Evolutionary conservation across 2,329 filamentous ascomycete genomes (phyloP).

Genomic region (Colletotrichum orchidophilum): DNA sequence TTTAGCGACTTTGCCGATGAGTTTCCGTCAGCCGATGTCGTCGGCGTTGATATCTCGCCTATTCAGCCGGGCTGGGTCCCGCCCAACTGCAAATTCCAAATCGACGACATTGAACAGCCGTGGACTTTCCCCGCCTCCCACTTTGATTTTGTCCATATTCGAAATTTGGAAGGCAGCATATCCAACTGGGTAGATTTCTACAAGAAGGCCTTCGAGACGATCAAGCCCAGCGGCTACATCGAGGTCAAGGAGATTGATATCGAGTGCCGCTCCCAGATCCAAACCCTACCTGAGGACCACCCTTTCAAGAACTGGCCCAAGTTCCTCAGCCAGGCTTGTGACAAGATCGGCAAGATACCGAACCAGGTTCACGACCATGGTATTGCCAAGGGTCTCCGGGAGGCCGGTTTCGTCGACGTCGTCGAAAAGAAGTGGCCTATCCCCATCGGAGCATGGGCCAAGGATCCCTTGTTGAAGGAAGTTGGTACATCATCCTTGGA

Average conservation of each 20-base stretch:
- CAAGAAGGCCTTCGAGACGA: constrained; percentile 56
- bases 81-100: constrained; percentile 48
- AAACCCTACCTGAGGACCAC: neutral
- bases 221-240: constrained; percentile 52
- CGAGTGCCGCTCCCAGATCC: constrained; percentile 20
- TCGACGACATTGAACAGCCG: constrained; percentile 45
- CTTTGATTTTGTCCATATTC: constrained; percentile 70
- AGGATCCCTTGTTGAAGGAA: constrained; percentile 9
- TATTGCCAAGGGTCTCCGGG: constrained; percentile 35
- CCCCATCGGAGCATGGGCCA: constrained; percentile 32
- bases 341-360: constrained; percentile 44
- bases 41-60: constrained; percentile 65
- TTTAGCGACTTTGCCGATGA: constrained; percentile 57
- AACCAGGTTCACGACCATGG: constrained; percentile 34
- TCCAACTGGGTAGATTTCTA: constrained; percentile 66
- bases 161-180: constrained; percentile 66
- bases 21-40: constrained; percentile 53
- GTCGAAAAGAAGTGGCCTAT: constrained; percentile 32
- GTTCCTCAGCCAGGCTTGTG: constrained; percentile 40
- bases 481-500: constrained; percentile 35
- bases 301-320: constrained; percentile 38
- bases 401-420: constrained; percentile 38
- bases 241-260: constrained; percentile 42
- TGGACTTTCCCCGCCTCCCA: constrained; percentile 56
- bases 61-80: constrained; percentile 57